Evolutionary conservation across 176 grass and related monocot species (phyloP).

Genomic region (Aegilops speltoides): DNA sequence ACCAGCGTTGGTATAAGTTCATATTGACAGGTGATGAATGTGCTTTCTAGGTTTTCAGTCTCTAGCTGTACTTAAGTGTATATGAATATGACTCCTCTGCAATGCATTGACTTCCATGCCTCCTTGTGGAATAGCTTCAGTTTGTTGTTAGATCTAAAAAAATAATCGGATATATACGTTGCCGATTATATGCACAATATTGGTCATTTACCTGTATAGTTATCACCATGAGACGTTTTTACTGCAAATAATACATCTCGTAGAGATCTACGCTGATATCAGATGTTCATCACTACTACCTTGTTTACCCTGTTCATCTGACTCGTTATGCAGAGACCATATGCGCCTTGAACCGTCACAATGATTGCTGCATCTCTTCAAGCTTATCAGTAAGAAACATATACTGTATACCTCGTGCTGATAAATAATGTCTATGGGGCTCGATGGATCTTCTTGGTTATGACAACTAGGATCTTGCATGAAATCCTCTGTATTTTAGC

Average conservation of each 20-base stretch:
- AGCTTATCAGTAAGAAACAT: slow-evolving; percentile 34
- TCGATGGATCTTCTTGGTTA: neutral
- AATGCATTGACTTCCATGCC: neutral
- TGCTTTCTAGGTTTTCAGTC: neutral
- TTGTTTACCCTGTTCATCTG: neutral
- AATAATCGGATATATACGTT: too few species aligned
- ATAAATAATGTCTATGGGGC: neutral
- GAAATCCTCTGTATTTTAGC: neutral
- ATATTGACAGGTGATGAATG: slow-evolving; percentile 24
- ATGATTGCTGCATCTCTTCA: slow-evolving; percentile 25
- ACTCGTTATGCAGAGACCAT: slow-evolving; percentile 30
- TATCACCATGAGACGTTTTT: neutral
- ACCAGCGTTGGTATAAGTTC: slow-evolving; percentile 34
- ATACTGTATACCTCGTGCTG: neutral
- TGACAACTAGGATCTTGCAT: neutral
- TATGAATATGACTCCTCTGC: neutral
- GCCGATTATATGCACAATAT: too few species aligned
- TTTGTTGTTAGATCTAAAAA: too few species aligned
- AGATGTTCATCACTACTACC: neutral
- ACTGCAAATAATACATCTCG: neutral
- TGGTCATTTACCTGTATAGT: neutral
- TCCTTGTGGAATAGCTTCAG: neutral
- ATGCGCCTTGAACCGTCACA: slow-evolving; percentile 26
- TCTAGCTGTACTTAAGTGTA: neutral
- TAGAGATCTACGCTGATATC: neutral